Base-by-base conservation (phyloP, 2,329 filamentous ascomycete species). In the Talaromyces sp. region DNA sequence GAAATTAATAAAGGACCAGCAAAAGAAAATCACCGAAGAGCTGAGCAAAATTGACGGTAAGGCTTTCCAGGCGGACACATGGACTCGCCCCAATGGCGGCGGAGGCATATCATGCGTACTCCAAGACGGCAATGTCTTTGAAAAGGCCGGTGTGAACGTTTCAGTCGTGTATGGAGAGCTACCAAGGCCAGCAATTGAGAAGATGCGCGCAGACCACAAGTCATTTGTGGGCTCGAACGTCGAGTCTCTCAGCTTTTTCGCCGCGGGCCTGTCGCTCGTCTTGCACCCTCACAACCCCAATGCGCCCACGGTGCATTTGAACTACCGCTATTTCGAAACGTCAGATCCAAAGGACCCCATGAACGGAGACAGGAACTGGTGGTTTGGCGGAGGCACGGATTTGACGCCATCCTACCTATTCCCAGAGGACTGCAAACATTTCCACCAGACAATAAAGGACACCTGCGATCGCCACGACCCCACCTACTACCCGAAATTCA, bases 261-360 rank as follows among this genome's bases (percentile, higher is more conserved):
- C 93, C 21, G 90, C 93, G 1, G 94, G 94, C 5, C 81, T 99
- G 57, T 96, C 92, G 71, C 83, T 99, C 75, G 93, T 99, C 27
- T 81, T 97, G 57, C 94, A 99, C 75, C 94, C 94, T 1, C 83
- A 86, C 68, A 99, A 99, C 77, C 94, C 94, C 54, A 96, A 96
- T 88, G 93, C 93, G 8, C 94, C 94, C 0, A 99, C 94, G 0
- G 94, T 99, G 19, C 94, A 99, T 75, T 83, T 99, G 67, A 99
- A 99, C 81, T 97, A 97, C 81, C 87, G 94, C 60, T 99, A 99
- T 78, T 99, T 99, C 72, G 94, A 99, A 80, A 99, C 94, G 1
- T 89, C 90, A 62, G 89, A 93, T 68, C 85, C 89, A 9, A 88
- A 93, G 68, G 91, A 89, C 82, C 65, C 88, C 82, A 57, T 91